phyloP scores from a whole-genome alignment of 306 rosid genomes.

The cucumber (Cucumis sativus) region Cucumber_9930_V3 NC_026658.2:13544501-13545000 shows the following conservation, averaged over 20 bases:
- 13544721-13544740: conserved; percentile 2
- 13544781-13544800: conserved; percentile 76
- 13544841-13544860: conserved; percentile 95
- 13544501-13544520: conserved; percentile 59
- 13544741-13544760: neutral
- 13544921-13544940: neutral
- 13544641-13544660: conserved; percentile 98
- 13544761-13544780: conserved; percentile 5
- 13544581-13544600: conserved; percentile 13
- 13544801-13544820: conserved; percentile 97
- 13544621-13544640: conserved; percentile 98
- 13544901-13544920: conserved; percentile 37
- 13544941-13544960: neutral
- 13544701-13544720: conserved; percentile 13
- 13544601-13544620: conserved; percentile 98
- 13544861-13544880: conserved; percentile 98
- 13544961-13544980: conserved; percentile 12
- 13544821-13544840: conserved; percentile 85
- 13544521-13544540: neutral
- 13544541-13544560: neutral
- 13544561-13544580: neutral
- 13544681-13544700: conserved; percentile 32
- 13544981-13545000: conserved; percentile 89
- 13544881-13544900: conserved; percentile 94
- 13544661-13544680: conserved; percentile 99